Percentiles rank a stretch among this genome's conserved stretches.
Conservation (phyloP, 202 grass and related monocot genomes). For the Carex arenaria region DNA sequence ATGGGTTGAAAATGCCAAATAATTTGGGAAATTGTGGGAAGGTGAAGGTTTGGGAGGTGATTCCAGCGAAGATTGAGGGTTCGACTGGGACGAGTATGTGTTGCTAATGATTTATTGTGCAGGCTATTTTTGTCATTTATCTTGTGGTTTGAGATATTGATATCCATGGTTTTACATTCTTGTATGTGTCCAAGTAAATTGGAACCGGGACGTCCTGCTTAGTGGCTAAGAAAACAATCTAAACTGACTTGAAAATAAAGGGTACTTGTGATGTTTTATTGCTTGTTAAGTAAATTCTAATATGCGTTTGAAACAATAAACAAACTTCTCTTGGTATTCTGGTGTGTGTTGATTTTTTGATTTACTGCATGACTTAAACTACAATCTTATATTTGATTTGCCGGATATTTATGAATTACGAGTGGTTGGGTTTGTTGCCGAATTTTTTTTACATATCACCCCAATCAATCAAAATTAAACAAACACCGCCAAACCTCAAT, state of each 20-base stretch:
- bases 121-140: not conserved
- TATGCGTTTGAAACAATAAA: not conserved
- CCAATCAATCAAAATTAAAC: too few relatives aligned
- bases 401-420: not conserved
- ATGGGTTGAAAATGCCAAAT: slow-evolving; percentile 13
- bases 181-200: slow-evolving; percentile 4
- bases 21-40: slow-evolving; percentile 28
- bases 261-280: not conserved
- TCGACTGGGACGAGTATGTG: slow-evolving; percentile 3
- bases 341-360: not conserved
- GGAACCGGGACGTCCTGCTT: not conserved
- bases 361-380: not conserved
- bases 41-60: slow-evolving; percentile 51
- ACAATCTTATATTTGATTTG: not conserved
- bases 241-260: not conserved
- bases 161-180: slow-evolving; percentile 1
- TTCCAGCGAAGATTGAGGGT: slow-evolving; percentile 35
- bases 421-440: slow-evolving; percentile 8
- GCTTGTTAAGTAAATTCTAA: not conserved
- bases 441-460: too few relatives aligned
- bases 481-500: too few relatives aligned
- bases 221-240: not conserved
- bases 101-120: not conserved
- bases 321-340: not conserved
- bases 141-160: slow-evolving; percentile 1